Evolutionary conservation across 805 yeast genomes (phyloP).

Genomic region (Yamadazyma endophytica): DNA sequence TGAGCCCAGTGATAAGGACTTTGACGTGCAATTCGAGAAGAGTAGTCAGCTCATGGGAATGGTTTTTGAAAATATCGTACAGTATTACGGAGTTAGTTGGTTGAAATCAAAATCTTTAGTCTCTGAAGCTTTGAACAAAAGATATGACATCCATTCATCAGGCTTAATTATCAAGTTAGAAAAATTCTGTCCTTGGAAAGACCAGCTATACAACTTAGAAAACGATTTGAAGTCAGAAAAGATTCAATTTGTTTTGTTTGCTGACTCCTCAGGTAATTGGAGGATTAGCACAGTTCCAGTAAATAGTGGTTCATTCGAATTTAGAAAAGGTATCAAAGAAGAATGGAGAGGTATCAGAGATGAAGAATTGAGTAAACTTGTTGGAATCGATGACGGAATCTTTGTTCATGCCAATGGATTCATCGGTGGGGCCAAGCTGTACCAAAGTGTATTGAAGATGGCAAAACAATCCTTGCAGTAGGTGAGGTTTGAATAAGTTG

Average conservation of each 20-base stretch:
- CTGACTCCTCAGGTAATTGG: slow-evolving; percentile 71
- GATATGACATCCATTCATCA: slow-evolving; percentile 57
- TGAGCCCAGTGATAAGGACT: slow-evolving; percentile 59
- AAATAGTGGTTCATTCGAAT: slow-evolving; percentile 71
- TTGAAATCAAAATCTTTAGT: slow-evolving; percentile 84
- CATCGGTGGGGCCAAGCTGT: slow-evolving; percentile 87
- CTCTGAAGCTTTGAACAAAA: slow-evolving; percentile 57
- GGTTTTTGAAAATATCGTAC: slow-evolving; percentile 64
- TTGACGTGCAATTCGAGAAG: slow-evolving; percentile 58
- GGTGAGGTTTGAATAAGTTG: too few relatives aligned
- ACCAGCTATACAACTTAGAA: slow-evolving; percentile 77
- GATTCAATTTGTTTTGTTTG: slow-evolving; percentile 73
- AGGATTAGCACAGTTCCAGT: slow-evolving; percentile 91
- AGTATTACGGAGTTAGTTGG: slow-evolving; percentile 80
- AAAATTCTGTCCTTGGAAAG: slow-evolving; percentile 93
- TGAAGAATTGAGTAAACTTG: slow-evolving; percentile 62
- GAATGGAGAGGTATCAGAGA: slow-evolving; percentile 96
- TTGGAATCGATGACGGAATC: slow-evolving; percentile 84
- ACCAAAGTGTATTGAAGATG: slow-evolving; percentile 71
- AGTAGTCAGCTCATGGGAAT: slow-evolving; percentile 83
- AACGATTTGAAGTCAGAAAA: slow-evolving; percentile 45
- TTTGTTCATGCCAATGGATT: slow-evolving; percentile 97
- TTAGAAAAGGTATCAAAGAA: slow-evolving; percentile 85
- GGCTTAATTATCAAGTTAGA: slow-evolving; percentile 74
- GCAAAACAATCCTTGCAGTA: slow-evolving; percentile 44